phyloP scores from a whole-genome alignment of 78 protist species.

The Chrysochromulina tobinii region DNA sequence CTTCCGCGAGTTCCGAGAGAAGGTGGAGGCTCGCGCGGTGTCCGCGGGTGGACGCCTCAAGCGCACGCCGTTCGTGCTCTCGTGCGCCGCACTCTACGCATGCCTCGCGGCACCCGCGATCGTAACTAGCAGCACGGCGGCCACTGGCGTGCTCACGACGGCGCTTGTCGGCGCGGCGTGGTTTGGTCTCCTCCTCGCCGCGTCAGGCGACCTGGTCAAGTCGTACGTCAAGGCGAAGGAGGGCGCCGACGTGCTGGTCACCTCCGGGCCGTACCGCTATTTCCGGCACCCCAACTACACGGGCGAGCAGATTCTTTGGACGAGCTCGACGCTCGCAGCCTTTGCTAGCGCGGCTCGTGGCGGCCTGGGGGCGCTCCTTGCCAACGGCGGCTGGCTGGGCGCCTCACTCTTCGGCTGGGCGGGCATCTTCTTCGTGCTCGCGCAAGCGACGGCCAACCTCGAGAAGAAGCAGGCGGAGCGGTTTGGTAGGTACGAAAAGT shows the following conservation, averaged over 20 bases:
- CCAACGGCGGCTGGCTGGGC: not conserved
- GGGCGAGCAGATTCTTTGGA: not conserved
- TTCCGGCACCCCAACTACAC: conserved; percentile 30
- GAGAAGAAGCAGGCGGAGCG: not conserved
- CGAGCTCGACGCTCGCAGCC: not conserved
- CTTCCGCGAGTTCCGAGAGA: conserved; percentile 1
- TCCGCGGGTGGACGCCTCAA: not conserved
- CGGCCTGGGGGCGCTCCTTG: not conserved
- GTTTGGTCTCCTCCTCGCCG: not conserved
- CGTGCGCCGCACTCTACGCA: not conserved
- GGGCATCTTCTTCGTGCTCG: conserved; percentile 17
- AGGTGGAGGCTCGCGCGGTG: not conserved
- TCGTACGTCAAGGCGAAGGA: not conserved
- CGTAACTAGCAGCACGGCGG: not conserved
- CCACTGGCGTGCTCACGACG: not conserved
- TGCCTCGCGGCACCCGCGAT: conserved; percentile 4
- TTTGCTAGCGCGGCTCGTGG: not conserved
- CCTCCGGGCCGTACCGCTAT: not conserved
- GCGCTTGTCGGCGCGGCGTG: not conserved
- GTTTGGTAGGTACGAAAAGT: too few relatives aligned
- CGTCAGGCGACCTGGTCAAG: conserved; percentile 12
- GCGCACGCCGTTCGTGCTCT: conserved; percentile 12
- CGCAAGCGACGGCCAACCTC: not conserved
- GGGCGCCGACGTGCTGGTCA: conserved; percentile 16
- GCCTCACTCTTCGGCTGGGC: not conserved